These are phyloP conservation scores for Ustilago crameri DNA, from an alignment of 1,284 basidiomycete species.

Conservation along the genomic window DNA sequence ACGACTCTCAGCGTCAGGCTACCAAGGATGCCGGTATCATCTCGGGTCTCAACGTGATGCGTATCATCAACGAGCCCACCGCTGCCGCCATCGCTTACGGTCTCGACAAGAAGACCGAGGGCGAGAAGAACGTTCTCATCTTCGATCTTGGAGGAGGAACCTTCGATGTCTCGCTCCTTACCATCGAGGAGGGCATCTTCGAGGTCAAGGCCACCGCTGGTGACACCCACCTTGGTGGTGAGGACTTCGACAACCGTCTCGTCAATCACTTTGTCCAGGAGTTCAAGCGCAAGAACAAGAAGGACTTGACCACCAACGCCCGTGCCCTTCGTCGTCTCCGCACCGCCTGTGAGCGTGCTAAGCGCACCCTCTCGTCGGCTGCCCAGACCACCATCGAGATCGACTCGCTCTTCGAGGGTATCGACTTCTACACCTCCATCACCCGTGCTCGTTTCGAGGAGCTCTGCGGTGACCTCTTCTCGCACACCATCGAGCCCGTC, in stretches of 20 bases:
- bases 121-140: constrained; percentile 92
- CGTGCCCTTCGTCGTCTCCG: constrained; percentile 97
- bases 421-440: constrained; percentile 98
- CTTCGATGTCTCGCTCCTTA: constrained; percentile 97
- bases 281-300: constrained; percentile 99
- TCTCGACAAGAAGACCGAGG: constrained; percentile 83
- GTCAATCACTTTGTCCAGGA: constrained; percentile 98
- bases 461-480: constrained; percentile 96
- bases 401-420: constrained; percentile 96
- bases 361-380: constrained; percentile 96
- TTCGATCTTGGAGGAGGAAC: constrained; percentile 99
- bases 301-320: constrained; percentile 89
- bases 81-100: constrained; percentile 95
- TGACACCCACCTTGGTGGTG: constrained; percentile 98
- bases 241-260: constrained; percentile 96
- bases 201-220: constrained; percentile 99
- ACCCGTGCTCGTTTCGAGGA: constrained; percentile 99
- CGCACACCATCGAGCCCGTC: constrained; percentile 93
- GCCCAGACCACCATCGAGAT: constrained; percentile 97
- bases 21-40: constrained; percentile 94
- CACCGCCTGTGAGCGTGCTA: constrained; percentile 97
- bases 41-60: constrained; percentile 88
- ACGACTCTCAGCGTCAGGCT: constrained; percentile 94
- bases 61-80: constrained; percentile 96
- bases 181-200: constrained; percentile 98